Evolutionary conservation across 768 basidiomycete genomes (phyloP), one percentile per base, ranked within the genome.

Genomic region (Mrakia gelida): DNA sequence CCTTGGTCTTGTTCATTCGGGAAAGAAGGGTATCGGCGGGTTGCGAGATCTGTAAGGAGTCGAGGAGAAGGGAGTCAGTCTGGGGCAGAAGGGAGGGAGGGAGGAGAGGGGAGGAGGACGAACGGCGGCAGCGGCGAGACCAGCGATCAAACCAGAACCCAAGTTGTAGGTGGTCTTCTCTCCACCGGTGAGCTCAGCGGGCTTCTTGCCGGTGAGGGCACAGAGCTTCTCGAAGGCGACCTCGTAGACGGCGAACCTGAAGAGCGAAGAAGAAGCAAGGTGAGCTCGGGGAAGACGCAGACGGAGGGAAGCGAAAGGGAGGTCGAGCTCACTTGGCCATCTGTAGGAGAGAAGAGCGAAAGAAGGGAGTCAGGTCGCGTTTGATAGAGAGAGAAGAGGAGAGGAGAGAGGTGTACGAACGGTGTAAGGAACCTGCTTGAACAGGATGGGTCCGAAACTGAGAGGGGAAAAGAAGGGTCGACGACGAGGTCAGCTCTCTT

Each of bases 1-100:
- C 86, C 83, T 85, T 85, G 79, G 89, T 88, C 88, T 98, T 98
- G 84, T 95, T 94, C 86, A 97, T 94, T 85, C 90, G 90, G 77
- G 94, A 96, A 81, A 97, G 92, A 80, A 98, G 85, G 56, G 95
- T 91, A 85, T 98, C 95, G 81, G 95, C 95, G 71, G 95, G 95
- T 85, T 98, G 95, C 26, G 95, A 98, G 84, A 98, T 95, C 49
- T 52, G 18, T 21, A 52, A 52, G n/a, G n/a, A n/a, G n/a, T n/a
- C n/a, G n/a, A 52, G 7, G 18, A 18, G 78, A 77, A 72, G 18
- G 26, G 26, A 3, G 81, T 23, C 7, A 67, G 38, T 30, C 41
- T 38, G 23, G 11, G 7, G 23, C 71, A n/a, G 16, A n/a, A 61
- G 2, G 10, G 54, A 18, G 15, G 18, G 21, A 54, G 8, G 23